Evolutionary conservation across 2,329 filamentous ascomycete genomes (phyloP).

Genomic region (Talaromyces sp.): DNA sequence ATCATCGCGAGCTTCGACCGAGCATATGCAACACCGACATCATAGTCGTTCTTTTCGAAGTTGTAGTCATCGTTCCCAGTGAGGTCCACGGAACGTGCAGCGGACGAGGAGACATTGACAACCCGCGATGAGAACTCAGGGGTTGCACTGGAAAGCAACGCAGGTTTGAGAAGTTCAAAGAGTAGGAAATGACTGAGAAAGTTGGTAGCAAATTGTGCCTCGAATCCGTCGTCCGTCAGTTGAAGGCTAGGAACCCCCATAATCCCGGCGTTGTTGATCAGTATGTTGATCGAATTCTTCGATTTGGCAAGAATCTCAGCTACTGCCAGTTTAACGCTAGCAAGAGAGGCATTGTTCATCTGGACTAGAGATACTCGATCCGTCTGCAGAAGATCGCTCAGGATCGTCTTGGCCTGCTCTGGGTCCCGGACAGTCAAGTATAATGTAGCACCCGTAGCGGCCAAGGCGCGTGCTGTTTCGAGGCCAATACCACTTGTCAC

Average conservation of each 20-base stretch:
- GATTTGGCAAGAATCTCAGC: constrained; percentile 36
- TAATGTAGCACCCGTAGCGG: constrained; percentile 45
- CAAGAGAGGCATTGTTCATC: constrained; percentile 32
- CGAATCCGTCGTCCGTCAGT: constrained; percentile 31
- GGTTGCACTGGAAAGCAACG: constrained; percentile 23
- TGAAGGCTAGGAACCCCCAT: constrained; percentile 6
- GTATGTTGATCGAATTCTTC: constrained; percentile 27
- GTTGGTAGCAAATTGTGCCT: constrained; percentile 36
- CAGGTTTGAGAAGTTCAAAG: constrained; percentile 27
- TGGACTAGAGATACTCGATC: constrained; percentile 34
- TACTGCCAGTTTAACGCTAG: constrained; percentile 33
- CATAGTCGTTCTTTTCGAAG: constrained; percentile 24
- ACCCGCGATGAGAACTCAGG: constrained; percentile 45
- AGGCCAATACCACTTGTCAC: constrained; percentile 43
- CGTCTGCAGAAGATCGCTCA: constrained; percentile 18
- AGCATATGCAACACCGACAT: constrained; percentile 41
- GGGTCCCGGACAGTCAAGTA: constrained; percentile 45
- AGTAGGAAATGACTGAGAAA: constrained; percentile 34
- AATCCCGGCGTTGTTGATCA: constrained; percentile 21
- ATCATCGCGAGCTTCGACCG: constrained; percentile 52
- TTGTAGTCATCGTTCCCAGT: constrained; percentile 20
- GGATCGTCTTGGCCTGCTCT: constrained; percentile 33
- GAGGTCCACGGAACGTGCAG: constrained; percentile 37
- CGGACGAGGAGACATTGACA: constrained; percentile 44
- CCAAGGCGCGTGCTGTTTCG: constrained; percentile 45